These are phyloP conservation scores for Nepenthes alata DNA, from an alignment of 179 eudicot genomes.

Conservation along the genomic window DNA sequence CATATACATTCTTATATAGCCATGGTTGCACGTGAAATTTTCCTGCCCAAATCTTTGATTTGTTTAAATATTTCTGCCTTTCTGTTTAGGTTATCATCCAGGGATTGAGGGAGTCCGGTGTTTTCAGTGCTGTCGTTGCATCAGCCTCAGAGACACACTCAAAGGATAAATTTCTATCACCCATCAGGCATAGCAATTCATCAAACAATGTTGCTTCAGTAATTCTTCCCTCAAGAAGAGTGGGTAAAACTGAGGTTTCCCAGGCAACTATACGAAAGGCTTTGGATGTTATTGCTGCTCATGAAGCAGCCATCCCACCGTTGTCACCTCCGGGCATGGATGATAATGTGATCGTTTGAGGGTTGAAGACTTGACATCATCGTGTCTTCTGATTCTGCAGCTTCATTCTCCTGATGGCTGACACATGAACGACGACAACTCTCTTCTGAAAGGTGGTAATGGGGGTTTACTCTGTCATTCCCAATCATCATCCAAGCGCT, in stretches of 20 bases:
- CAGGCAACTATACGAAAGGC: conserved; percentile 44
- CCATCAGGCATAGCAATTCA: conserved; percentile 45
- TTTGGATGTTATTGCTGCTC: conserved; percentile 20
- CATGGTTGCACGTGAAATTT: background rate
- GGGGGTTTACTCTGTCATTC: conserved; percentile 15
- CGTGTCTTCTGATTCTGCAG: too few species aligned
- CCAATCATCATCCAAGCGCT: conserved; percentile 56
- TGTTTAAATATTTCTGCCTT: background rate
- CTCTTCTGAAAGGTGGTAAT: too few species aligned
- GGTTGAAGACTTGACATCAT: conserved; percentile 12
- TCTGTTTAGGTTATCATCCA: conserved; percentile 52
- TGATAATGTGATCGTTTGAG: conserved; percentile 16
- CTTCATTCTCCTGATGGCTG: too few species aligned
- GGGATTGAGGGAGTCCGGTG: conserved; percentile 66
- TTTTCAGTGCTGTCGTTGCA: conserved; percentile 43
- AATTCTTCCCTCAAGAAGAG: conserved; percentile 34
- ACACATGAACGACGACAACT: too few species aligned
- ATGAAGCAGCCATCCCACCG: conserved; percentile 63
- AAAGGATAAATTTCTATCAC: conserved; percentile 41
- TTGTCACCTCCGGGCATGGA: conserved; percentile 44
- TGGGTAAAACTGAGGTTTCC: conserved; percentile 24
- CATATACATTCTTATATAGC: background rate
- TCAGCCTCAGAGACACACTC: conserved; percentile 38
- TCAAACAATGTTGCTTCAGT: conserved; percentile 20
- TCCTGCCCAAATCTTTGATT: background rate